phyloP scores from a whole-genome alignment of 768 basidiomycete genomes.

The Lactifluus subvellereus region DNA sequence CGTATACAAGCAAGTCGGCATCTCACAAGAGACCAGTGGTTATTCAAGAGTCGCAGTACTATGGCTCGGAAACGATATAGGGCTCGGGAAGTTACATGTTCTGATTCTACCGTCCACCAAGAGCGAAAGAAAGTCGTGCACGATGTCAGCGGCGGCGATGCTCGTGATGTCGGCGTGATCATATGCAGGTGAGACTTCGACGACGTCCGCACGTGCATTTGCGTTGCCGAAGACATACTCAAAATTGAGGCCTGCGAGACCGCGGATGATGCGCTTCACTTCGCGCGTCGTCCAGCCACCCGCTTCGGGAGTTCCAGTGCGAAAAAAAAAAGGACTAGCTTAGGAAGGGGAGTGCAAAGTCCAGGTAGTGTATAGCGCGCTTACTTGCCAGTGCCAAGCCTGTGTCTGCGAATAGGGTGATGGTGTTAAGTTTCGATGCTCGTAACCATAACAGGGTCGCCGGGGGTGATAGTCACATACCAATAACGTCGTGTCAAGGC shows the following conservation, averaged over 20 bases:
- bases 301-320: conserved; percentile 79
- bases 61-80: no score
- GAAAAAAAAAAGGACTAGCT: neutral
- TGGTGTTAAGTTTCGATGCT: neutral
- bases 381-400: conserved; percentile 60
- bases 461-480: conserved; percentile 37
- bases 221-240: conserved; percentile 44
- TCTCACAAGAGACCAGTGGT: no score
- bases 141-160: conserved; percentile 61
- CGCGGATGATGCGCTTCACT: conserved; percentile 73
- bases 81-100: no score
- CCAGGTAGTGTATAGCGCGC: neutral
- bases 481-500: conserved; percentile 77
- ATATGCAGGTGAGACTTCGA: conserved; percentile 71
- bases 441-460: no score
- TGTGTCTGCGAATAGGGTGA: conserved; percentile 51
- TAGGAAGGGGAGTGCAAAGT: neutral
- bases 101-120: conserved; percentile 31
- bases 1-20: no score
- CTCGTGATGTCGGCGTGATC: conserved; percentile 68
- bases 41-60: no score
- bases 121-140: conserved; percentile 64
- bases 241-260: conserved; percentile 72
- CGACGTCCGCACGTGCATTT: conserved; percentile 44
- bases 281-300: conserved; percentile 87